A percentile compares a stretch with the other conserved stretches of the same genome.
These are phyloP conservation scores for Aspergillus baeticus DNA, from an alignment of 495 filamentous ascomycete genomes.

Conservation along the genomic window DNA sequence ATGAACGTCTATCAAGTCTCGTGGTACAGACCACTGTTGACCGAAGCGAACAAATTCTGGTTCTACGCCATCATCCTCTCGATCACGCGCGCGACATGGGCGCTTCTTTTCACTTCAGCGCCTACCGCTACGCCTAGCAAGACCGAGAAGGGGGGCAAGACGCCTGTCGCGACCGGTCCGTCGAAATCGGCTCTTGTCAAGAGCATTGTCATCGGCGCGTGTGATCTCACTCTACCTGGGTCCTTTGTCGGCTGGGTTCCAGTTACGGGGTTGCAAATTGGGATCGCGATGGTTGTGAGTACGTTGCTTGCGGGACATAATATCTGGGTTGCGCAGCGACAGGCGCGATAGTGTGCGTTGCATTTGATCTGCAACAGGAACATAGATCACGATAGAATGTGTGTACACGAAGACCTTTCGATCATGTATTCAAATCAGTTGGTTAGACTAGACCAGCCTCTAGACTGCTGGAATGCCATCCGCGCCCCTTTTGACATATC, in stretches of 20 bases:
- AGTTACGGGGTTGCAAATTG: constrained; percentile 5
- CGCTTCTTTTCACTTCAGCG: neutral
- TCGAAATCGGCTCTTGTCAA: constrained; percentile 6
- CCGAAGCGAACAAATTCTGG: constrained; percentile 15
- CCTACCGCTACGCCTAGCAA: neutral
- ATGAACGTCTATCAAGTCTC: constrained; percentile 2
- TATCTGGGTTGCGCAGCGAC: neutral
- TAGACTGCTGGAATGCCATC: no score
- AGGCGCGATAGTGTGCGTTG: no score
- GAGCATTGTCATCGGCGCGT: constrained; percentile 3
- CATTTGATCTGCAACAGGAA: no score
- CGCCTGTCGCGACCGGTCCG: neutral
- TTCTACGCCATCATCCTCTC: constrained; percentile 9
- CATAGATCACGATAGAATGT: no score
- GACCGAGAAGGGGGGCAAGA: neutral
- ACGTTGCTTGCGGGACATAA: constrained; percentile 1
- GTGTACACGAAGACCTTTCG: no score
- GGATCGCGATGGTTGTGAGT: constrained; percentile 8
- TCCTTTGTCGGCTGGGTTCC: constrained; percentile 11
- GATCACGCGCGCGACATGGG: neutral
- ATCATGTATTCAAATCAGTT: no score
- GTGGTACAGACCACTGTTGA: constrained; percentile 4
- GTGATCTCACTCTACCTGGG: constrained; percentile 9
- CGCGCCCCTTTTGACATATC: no score
- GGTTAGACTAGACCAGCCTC: no score